Percentiles rank a stretch among this genome's conserved stretches.
Evolutionary conservation across 805 yeast species (phyloP).

Genomic region (Wickerhamomyces xylosicus): DNA sequence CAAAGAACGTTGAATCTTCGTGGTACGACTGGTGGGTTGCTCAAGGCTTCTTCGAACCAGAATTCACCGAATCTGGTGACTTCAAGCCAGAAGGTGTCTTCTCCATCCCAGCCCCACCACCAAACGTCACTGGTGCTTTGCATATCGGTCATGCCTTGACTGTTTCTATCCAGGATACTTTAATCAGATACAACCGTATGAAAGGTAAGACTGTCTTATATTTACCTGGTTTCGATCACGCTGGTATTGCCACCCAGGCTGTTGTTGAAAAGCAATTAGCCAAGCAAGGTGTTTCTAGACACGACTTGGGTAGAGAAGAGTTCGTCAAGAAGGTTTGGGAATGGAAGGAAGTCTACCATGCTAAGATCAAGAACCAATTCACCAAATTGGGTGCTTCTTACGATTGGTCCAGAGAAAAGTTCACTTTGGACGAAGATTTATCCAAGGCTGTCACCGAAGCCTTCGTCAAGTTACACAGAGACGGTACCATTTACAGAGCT

Average conservation of each 20-base stretch:
- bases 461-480: constrained; percentile 84
- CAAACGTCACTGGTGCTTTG: constrained; percentile 96
- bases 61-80: constrained; percentile 64
- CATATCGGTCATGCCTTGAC: constrained; percentile 99
- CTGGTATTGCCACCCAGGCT: constrained; percentile 97
- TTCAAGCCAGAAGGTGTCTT: constrained; percentile 76
- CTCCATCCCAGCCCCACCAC: constrained; percentile 97
- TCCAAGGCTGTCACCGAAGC: constrained; percentile 82
- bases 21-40: constrained; percentile 98
- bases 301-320: constrained; percentile 88
- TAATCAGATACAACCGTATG: constrained; percentile 94
- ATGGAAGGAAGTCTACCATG: constrained; percentile 94
- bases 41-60: constrained; percentile 83
- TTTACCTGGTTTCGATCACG: constrained; percentile 97
- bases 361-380: constrained; percentile 75
- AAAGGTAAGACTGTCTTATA: constrained; percentile 88
- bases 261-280: constrained; percentile 93
- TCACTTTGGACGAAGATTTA: constrained; percentile 76
- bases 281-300: constrained; percentile 79
- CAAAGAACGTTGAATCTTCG: constrained; percentile 86
- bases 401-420: constrained; percentile 92
- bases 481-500: constrained; percentile 92
- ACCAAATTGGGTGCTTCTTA: constrained; percentile 90
- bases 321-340: constrained; percentile 90
- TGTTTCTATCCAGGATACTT: constrained; percentile 86